Evolutionary conservation across 345 rosid species (phyloP), one percentile per base, ranked within the genome.

Genomic region (Boechera divaricarpa): DNA sequence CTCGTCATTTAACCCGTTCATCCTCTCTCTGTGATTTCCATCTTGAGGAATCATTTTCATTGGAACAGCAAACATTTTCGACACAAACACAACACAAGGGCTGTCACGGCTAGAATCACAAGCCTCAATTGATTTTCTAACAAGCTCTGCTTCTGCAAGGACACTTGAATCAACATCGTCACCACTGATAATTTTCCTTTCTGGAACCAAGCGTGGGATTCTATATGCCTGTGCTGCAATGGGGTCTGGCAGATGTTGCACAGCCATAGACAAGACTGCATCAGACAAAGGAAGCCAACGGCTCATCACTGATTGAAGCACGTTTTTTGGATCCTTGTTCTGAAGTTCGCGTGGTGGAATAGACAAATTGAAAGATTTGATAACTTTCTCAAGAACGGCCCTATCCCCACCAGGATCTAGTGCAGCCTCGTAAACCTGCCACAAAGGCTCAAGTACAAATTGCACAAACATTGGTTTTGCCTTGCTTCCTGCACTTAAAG

Each of bases 381-480:
- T 87, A 49, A 90, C 90, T 83, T 88, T 90, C 70, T 80, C 89
- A 49, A 92, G 86, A 60, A 88, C 58, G 5, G 70, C 81, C 82
- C 70, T 88, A 77, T 84, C 86, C 29, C 98, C 91, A 54, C 81
- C 87, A 0, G 93, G 91, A 69, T 89, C 88, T 49, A 89, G 70
- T 57, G 92, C 92, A 63, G 91, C 89, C 52, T 87, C 83, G 77
- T 92, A 92, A 71, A 94, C 89, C 85, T 89, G 84, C 98, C 98
- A 92, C 60, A 94, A 82, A 15, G 91, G 98, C 70, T 94, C 97
- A 70, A 94, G 98, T 78, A 94, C 97, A 83, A 88, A 90, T 81
- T 92, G 94, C 60, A 94, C 98, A 83, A 92, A 94, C 98, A 92
- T 90, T 33, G 98, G 98, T 33, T 84, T 79, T n/a, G 85, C 88